These are phyloP conservation scores for Lactarius pseudohatsudake DNA, from an alignment of 768 basidiomycete genomes.

Conservation along the genomic window DNA sequence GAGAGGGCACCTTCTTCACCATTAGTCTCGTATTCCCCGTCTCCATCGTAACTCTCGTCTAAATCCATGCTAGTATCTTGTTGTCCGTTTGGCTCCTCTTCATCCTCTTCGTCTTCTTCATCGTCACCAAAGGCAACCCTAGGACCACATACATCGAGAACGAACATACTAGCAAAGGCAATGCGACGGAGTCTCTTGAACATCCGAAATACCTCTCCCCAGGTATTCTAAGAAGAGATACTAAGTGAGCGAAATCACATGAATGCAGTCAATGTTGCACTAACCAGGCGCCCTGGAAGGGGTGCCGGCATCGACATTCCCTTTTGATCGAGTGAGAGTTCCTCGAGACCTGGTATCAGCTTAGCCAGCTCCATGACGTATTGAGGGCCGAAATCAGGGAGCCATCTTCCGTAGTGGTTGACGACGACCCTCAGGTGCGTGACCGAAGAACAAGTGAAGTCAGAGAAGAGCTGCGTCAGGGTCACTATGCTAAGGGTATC, in stretches of 20 bases:
- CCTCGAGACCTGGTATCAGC: conserved; percentile 17
- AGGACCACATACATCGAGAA: conserved; percentile 12
- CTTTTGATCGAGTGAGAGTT: conserved; percentile 21
- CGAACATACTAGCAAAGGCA: conserved; percentile 20
- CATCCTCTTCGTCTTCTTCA: not conserved
- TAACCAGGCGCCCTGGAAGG: conserved; percentile 18
- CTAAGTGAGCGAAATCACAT: not conserved
- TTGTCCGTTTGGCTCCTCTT: not conserved
- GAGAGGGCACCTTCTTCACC: not conserved
- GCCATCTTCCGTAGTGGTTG: conserved; percentile 16
- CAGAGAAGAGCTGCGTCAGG: conserved; percentile 17
- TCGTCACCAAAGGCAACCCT: not conserved
- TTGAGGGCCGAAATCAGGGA: conserved; percentile 14
- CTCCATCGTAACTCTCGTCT: conserved; percentile 6
- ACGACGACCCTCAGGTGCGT: conserved; percentile 22
- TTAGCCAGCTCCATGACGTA: conserved; percentile 13
- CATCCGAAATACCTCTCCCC: conserved; percentile 21
- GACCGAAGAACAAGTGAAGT: conserved; percentile 15
- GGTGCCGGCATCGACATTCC: conserved; percentile 1
- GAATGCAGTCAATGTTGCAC: not conserved
- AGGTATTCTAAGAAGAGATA: conserved; percentile 7
- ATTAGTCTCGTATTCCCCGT: conserved; percentile 12
- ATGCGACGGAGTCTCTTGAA: conserved; percentile 24
- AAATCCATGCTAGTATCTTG: conserved; percentile 17
- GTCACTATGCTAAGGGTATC: not conserved